These are phyloP conservation scores for Marasmius fiardii DNA, from an alignment of 1,284 basidiomycete genomes.

Conservation along the genomic window DNA sequence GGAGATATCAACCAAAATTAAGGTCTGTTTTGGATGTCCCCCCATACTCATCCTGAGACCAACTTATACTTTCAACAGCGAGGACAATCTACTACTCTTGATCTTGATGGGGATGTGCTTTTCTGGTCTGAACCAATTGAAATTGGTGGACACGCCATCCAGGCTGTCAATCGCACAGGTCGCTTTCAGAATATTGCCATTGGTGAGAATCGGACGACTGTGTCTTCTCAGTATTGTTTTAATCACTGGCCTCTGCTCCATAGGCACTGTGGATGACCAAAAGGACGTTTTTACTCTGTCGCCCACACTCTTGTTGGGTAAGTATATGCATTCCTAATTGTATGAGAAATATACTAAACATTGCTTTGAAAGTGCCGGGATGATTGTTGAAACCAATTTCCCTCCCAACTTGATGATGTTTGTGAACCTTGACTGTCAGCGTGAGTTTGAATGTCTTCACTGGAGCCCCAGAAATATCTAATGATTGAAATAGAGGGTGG, in stretches of 20 bases:
- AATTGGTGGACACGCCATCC: background rate
- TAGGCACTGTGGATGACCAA: background rate
- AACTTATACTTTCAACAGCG: background rate
- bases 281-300: background rate
- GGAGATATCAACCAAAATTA: background rate
- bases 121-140: background rate
- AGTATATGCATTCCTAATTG: background rate
- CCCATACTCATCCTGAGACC: background rate
- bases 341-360: background rate
- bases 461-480: too few species aligned
- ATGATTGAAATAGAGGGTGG: too few species aligned
- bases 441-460: too few species aligned
- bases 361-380: background rate
- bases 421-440: background rate
- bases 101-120: background rate
- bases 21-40: background rate
- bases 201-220: background rate
- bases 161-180: background rate
- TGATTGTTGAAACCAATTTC: background rate
- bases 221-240: background rate
- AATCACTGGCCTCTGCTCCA: background rate
- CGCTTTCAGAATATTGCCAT: background rate
- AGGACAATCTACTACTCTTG: background rate
- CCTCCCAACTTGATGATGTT: background rate
- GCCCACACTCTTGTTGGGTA: background rate